Conservation (phyloP, 2,329 filamentous ascomycete genomes). For the Chaetomium globosum region DNA sequence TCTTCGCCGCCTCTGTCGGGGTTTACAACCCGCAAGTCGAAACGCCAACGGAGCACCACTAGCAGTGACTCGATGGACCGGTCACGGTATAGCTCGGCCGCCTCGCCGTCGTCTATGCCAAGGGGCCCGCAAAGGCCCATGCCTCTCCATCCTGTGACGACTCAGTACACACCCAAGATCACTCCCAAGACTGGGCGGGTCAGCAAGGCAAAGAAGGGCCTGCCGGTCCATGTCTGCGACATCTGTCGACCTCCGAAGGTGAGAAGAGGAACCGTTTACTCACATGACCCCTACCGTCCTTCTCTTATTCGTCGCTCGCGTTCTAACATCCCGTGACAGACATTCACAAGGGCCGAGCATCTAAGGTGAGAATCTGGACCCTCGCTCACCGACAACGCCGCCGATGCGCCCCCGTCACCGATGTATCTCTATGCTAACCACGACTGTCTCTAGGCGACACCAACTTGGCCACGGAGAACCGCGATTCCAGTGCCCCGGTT, state of each 20-base stretch:
- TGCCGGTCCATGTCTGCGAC: conserved; percentile 60
- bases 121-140: conserved; percentile 49
- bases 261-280: conserved; percentile 25
- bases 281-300: not conserved
- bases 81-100: conserved; percentile 41
- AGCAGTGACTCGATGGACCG: conserved; percentile 56
- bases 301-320: not conserved
- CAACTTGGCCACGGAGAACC: conserved; percentile 62
- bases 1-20: conserved; percentile 39
- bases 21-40: conserved; percentile 39
- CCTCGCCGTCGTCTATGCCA: conserved; percentile 43
- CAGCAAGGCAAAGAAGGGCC: conserved; percentile 61
- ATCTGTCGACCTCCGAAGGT: conserved; percentile 57
- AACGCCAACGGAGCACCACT: conserved; percentile 50
- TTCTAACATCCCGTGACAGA: conserved; percentile 47
- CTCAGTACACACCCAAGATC: conserved; percentile 52
- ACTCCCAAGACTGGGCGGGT: conserved; percentile 61
- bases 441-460: conserved; percentile 53
- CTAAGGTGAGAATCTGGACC: conserved; percentile 50
- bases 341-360: conserved; percentile 65
- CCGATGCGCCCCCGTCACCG: not conserved
- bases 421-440: conserved; percentile 17
- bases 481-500: conserved; percentile 56
- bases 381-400: not conserved
- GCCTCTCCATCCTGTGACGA: conserved; percentile 39